These are phyloP conservation scores for Lophiostoma macrostomum DNA, from an alignment of 495 filamentous ascomycete genomes.

Conservation along the genomic window DNA sequence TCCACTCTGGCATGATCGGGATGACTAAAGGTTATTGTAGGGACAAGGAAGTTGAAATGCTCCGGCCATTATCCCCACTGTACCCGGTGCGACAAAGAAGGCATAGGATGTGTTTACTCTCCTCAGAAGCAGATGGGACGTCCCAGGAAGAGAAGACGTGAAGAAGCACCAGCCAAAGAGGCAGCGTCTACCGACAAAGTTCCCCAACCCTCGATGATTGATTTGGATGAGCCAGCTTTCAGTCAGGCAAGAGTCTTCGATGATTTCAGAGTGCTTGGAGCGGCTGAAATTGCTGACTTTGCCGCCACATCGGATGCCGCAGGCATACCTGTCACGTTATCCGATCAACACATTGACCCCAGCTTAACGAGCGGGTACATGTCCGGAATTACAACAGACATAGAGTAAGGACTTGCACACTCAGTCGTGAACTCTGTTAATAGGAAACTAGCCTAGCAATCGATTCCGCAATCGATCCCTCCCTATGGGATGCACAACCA, in stretches of 20 bases:
- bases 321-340: too few species aligned
- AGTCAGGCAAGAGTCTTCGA: too few species aligned
- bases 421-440: not conserved
- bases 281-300: too few species aligned
- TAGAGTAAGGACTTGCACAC: slow-evolving; percentile 12
- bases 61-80: slow-evolving; percentile 34
- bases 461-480: slow-evolving; percentile 14
- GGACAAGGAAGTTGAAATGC: slow-evolving; percentile 41
- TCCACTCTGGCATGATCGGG: not conserved
- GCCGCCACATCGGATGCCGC: too few species aligned
- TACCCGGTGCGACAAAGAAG: slow-evolving; percentile 34
- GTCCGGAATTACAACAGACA: not conserved
- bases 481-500: slow-evolving; percentile 14
- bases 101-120: slow-evolving; percentile 40
- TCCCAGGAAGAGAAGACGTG: slow-evolving; percentile 37
- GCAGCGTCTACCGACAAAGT: not conserved
- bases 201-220: slow-evolving; percentile 4
- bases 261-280: too few species aligned
- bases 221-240: too few species aligned
- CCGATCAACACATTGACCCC: too few species aligned
- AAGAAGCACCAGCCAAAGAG: slow-evolving; percentile 8
- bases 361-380: too few species aligned
- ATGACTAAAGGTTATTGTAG: slow-evolving; percentile 16
- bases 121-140: slow-evolving; percentile 41
- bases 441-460: not conserved